Base-by-base conservation (phyloP, 805 yeast species). In the Saturnispora galanensis region DNA sequence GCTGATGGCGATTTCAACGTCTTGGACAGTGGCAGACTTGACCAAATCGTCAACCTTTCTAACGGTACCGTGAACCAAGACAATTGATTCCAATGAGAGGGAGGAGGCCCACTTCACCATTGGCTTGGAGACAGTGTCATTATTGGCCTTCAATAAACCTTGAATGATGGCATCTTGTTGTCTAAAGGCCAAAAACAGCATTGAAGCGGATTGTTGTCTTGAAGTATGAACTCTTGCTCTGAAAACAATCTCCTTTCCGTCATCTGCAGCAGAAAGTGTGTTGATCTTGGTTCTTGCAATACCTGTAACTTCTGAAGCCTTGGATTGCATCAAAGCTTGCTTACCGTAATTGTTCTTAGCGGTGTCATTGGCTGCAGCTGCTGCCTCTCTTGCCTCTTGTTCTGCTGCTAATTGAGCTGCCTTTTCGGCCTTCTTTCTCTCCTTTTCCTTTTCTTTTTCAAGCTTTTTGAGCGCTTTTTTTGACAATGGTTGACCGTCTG, bases 61-160 rank as follows among this genome's bases (percentile, higher is more conserved):
- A 37, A 90, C 90, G 17, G 65, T 63, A 66, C 98, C 99, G 56
- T 81, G 79, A 28, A 93, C 96, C 41, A 93, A 69, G 12, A 93
- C 97, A 65, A 93, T 90, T 39, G 93, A 77, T 68, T 93, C 99
- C 56, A 85, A 73, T 60, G 79, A 84, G 61, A 93, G 74, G 31
- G 84, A 69, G 33, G 90, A 85, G 26, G 88, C 83, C 96, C 96
- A 93, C 69, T 93, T 93, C 53, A 89, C 95, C 90, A 93, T 84
- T 64, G 84, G 96, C 68, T 93, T 93, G 42, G 96, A 84, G 39
- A 93, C 73, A 38, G 81, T 68, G 10, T 68, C 69, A 57, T 77
- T 77, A 57, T 83, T 79, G 49, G 84, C 82, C 60, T 81, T 86
- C 51, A 89, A 70, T 50, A 93, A 73, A 47, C 84, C 95, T 72